A percentile compares a stretch with the other conserved stretches of the same genome.
phyloP scores from a whole-genome alignment of 2,329 filamentous ascomycete species.

The Elsinoe batatas region DNA sequence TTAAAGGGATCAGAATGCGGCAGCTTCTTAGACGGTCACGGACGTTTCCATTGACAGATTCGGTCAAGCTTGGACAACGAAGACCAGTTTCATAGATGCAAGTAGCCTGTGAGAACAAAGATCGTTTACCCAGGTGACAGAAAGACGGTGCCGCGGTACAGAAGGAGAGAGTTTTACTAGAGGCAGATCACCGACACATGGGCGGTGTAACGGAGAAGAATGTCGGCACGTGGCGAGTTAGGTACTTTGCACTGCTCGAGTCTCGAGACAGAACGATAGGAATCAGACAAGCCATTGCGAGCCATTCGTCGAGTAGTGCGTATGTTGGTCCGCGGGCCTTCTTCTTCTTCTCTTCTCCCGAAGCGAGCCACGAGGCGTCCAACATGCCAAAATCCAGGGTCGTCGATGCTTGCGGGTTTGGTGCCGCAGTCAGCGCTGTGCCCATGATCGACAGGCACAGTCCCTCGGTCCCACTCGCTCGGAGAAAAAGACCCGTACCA shows the following conservation, averaged over 20 bases:
- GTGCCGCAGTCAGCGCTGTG: background rate
- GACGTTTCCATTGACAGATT: slow-evolving; percentile 9
- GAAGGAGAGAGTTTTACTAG: slow-evolving; percentile 7
- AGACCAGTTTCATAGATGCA: slow-evolving; percentile 7
- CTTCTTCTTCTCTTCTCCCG: too few species aligned
- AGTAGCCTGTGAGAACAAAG: background rate
- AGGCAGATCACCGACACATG: slow-evolving; percentile 9
- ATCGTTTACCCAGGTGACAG: background rate
- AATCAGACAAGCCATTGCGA: too few species aligned
- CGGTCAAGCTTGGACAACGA: background rate
- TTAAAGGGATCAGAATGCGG: background rate
- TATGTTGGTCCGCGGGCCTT: too few species aligned
- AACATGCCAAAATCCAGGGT: background rate
- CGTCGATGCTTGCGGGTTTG: background rate
- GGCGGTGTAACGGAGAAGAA: slow-evolving; percentile 5
- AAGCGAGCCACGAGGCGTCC: background rate
- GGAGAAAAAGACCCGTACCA: slow-evolving; percentile 3
- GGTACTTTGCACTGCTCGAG: background rate
- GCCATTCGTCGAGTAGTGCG: too few species aligned
- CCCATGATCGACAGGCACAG: slow-evolving; percentile 5
- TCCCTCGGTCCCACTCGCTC: background rate
- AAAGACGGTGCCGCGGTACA: background rate
- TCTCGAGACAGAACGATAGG: too few species aligned
- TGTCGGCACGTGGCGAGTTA: background rate
- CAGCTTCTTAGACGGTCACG: background rate